Base-by-base conservation (phyloP, 73 alveolate species). In the Effrenium voratum region DNA sequence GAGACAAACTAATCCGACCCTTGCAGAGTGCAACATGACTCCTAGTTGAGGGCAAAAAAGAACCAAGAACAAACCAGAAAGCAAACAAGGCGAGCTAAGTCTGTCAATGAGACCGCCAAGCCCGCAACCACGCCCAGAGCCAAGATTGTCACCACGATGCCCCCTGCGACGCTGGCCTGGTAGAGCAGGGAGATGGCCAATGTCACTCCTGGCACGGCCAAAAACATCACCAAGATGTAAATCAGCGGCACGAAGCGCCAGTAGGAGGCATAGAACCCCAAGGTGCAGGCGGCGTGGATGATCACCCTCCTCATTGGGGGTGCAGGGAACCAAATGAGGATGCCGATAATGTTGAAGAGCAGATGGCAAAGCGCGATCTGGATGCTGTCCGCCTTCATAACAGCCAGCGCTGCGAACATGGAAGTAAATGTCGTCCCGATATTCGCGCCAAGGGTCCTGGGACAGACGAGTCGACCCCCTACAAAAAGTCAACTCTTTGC, bases 101-200 rank as follows among this genome's bases (percentile, higher is more conserved):
- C n/a, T n/a, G n/a, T n/a, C n/a, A n/a, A n/a, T n/a, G n/a, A n/a
- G n/a, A n/a, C n/a, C n/a, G n/a, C n/a, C n/a, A 36, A 75, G 85
- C 43, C 55, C n/a, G 84, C 32, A 24, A 30, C 91, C 22, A 47
- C 76, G 55, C 57, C 28, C 76, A 83, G 30, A 22, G 79, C 93
- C 93, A 83, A 52, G 55, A 83, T 55, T 38, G 79, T 83, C 52
- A 66, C 55, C 30, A 59, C 94, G 36, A 85, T 59, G 94, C 94
- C 94, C 3, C 76, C 94, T 0, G 94, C 94, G n/a, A 85, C 8
- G 63, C 81, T 52, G 36, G 52, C 94, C 24, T 81, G 82, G 55
- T 83, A 83, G 77, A 83, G 93, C 44, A 83, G 76, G 41, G 93
- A 83, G 38, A 83, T 83, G 79, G 93, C 76, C n/a, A n/a, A n/a